Conservation (phyloP, 2,329 filamentous ascomycete species). For the Alternaria viburni region DNA sequence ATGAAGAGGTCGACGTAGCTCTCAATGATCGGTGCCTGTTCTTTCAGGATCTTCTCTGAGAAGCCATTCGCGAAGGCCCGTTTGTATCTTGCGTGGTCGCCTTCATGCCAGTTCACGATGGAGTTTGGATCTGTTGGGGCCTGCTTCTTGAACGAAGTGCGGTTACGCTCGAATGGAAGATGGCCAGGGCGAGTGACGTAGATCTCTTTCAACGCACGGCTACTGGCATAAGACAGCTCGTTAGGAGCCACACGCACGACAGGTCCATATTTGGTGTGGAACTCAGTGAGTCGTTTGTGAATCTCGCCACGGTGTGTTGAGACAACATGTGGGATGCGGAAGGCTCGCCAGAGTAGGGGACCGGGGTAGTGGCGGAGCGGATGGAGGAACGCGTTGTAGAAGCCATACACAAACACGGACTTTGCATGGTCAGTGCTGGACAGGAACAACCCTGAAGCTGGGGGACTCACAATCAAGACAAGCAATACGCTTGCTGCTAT, state of each 20-base stretch:
- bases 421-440: not conserved
- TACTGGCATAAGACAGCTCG: slow-evolving; percentile 36
- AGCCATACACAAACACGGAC: slow-evolving; percentile 19
- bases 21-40: slow-evolving; percentile 34
- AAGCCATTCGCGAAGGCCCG: slow-evolving; percentile 37
- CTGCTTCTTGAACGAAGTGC: slow-evolving; percentile 35
- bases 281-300: slow-evolving; percentile 27
- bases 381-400: slow-evolving; percentile 36
- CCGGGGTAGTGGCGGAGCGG: slow-evolving; percentile 38
- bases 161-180: slow-evolving; percentile 29
- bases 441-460: not conserved
- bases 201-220: slow-evolving; percentile 38
- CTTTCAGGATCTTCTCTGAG: slow-evolving; percentile 34
- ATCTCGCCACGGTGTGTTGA: slow-evolving; percentile 34
- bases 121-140: slow-evolving; percentile 32
- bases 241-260: slow-evolving; percentile 39
- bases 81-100: slow-evolving; percentile 27
- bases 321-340: slow-evolving; percentile 35
- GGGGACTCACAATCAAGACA: not conserved
- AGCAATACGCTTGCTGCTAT: not conserved
- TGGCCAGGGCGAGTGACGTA: slow-evolving; percentile 34
- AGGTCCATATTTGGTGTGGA: slow-evolving; percentile 36
- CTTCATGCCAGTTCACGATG: slow-evolving; percentile 32
- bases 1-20: slow-evolving; percentile 33
- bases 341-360: slow-evolving; percentile 35